Percentiles rank a stretch among this genome's conserved stretches.
Evolutionary conservation across 257 asterid species (phyloP).

Genomic region (Solanum rostratum): DNA sequence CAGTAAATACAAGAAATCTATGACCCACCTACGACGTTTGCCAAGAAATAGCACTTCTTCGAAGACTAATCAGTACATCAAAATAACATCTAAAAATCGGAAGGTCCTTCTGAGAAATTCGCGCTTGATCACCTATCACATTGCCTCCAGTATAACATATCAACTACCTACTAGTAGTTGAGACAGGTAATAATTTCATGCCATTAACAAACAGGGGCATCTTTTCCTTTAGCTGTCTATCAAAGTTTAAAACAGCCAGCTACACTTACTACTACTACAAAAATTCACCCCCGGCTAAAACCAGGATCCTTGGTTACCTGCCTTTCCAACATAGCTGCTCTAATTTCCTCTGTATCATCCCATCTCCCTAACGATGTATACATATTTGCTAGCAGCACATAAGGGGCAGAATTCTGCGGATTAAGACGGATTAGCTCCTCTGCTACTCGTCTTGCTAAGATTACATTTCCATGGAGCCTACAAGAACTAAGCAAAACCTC

Average conservation of each 20-base stretch:
- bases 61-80: not conserved
- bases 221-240: not conserved
- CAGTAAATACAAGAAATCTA: not conserved
- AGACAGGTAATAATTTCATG: not conserved
- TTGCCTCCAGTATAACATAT: not conserved
- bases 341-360: conserved; percentile 1
- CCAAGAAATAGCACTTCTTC: not conserved
- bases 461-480: conserved; percentile 11
- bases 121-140: not conserved
- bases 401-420: conserved; percentile 11
- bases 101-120: not conserved
- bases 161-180: not conserved
- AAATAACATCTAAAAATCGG: not conserved
- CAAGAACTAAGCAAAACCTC: conserved; percentile 18
- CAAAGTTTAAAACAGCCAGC: not conserved
- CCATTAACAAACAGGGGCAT: not conserved
- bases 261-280: not conserved
- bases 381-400: conserved; percentile 17
- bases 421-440: conserved; percentile 10
- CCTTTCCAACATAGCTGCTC: not conserved
- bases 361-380: conserved; percentile 8
- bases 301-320: not conserved
- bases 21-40: not conserved
- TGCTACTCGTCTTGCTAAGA: conserved; percentile 6
- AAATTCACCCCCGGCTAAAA: not conserved